Percentiles rank a stretch among this genome's conserved stretches.
Conservation (phyloP, 73 alveolate genomes). For the Strombidium stylifer region DNA sequence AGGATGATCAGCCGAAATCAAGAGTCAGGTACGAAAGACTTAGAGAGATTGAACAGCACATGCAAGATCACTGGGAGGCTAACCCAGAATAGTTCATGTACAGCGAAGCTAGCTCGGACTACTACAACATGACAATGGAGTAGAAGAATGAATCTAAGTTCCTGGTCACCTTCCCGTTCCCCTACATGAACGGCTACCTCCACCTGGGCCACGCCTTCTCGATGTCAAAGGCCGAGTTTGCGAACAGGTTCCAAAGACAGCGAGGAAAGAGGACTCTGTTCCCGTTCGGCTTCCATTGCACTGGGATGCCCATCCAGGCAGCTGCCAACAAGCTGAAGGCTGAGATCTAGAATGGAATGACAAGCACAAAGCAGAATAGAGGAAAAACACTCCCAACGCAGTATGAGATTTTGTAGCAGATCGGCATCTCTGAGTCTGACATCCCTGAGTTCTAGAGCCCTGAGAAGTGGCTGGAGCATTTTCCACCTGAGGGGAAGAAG, state of each 20-base stretch:
- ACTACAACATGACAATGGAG: slow-evolving; percentile 51
- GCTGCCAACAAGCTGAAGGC: slow-evolving; percentile 93
- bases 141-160: slow-evolving; percentile 77
- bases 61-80: slow-evolving; percentile 80
- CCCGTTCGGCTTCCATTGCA: slow-evolving; percentile 99
- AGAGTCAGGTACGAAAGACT: slow-evolving; percentile 91
- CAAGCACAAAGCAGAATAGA: neutral
- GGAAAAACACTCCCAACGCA: slow-evolving; percentile 45
- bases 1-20: too few species aligned
- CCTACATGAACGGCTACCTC: slow-evolving; percentile 98
- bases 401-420: slow-evolving; percentile 20
- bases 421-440: slow-evolving; percentile 63
- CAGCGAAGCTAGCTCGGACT: slow-evolving; percentile 78
- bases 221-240: slow-evolving; percentile 95
- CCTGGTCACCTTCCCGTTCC: slow-evolving; percentile 98
- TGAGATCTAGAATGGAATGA: slow-evolving; percentile 57
- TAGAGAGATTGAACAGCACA: slow-evolving; percentile 75
- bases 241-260: slow-evolving; percentile 91
- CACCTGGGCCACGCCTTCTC: slow-evolving; percentile 98
- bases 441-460: slow-evolving; percentile 89
- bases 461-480: slow-evolving; percentile 88
- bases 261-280: slow-evolving; percentile 91
- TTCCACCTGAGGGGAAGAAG: slow-evolving; percentile 87
- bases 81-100: slow-evolving; percentile 66
- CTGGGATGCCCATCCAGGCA: slow-evolving; percentile 99